These are phyloP conservation scores for Kodamaea nitidulidarum DNA, from an alignment of 805 yeast species.

Conservation along the genomic window DNA sequence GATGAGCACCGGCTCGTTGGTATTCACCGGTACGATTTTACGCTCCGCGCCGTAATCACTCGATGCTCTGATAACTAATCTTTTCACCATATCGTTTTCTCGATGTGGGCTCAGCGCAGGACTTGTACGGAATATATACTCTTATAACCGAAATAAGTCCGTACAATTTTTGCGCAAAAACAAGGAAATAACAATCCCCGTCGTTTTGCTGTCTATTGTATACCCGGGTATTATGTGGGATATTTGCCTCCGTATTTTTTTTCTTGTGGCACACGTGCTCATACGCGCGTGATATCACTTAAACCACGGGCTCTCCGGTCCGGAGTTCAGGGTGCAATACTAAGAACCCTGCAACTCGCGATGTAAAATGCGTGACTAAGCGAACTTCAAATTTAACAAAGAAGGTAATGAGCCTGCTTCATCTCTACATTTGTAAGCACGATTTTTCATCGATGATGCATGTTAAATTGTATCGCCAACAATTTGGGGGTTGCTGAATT, in stretches of 20 bases:
- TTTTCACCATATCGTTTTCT: slow-evolving; percentile 15
- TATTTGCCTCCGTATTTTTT: neutral
- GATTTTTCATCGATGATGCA: no score
- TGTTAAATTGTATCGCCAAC: neutral
- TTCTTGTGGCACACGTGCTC: neutral
- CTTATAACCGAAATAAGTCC: neutral
- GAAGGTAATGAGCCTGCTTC: no score
- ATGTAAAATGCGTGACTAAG: no score
- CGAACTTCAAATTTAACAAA: no score
- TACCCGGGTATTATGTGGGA: neutral
- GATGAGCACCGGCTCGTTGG: slow-evolving; percentile 33
- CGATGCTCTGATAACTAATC: slow-evolving; percentile 32
- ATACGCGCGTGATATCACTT: neutral
- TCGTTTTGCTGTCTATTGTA: neutral
- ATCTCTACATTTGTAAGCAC: no score
- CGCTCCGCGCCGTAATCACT: slow-evolving; percentile 20
- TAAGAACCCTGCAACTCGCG: neutral
- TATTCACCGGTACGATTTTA: slow-evolving; percentile 42
- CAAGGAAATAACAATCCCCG: slow-evolving; percentile 1
- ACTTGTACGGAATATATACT: neutral
- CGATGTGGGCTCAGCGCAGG: neutral
- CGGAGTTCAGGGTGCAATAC: neutral
- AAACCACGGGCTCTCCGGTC: neutral
- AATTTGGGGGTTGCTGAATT: neutral
- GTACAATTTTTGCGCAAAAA: neutral